Base-by-base conservation (phyloP, 352 stramenopile species). In the Pythium apleroticum region DNA sequence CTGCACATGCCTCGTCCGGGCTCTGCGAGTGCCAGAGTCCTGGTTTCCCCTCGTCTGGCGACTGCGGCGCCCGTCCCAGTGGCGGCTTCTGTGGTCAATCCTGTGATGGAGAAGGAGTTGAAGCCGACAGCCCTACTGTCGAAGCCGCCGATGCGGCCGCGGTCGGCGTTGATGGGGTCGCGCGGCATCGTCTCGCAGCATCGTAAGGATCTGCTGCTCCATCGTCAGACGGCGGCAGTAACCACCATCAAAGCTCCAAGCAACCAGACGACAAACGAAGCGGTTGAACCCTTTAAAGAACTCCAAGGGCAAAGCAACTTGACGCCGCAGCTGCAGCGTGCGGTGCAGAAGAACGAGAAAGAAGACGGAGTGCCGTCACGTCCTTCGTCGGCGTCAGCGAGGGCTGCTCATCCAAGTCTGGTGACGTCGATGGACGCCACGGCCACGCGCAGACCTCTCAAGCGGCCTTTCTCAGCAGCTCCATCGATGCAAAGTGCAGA, bases 1-100 rank as follows among this genome's bases (percentile, higher is more conserved):
- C 64, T 90, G 20, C 72, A 77, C 28, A 72, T 73, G 50, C 78
- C 81, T 27, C 69, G 76, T 46, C 75, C 78, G 14, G 73, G 75
- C 1, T 78, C 71, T 7, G 71, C 62, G 52, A 41, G 39, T 3
- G 6, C 48, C 3, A 22, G 43, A 22, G 20, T 17, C 43, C 43
- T 28, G 7, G 43, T 50, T 50, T 50, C 43, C 43, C 43, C 43
- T 22, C 43, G 43, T 22, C 19, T 37, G 14, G 25, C 49, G 49
- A 33, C 20, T 3, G 48, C 15, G 7, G 48, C 48, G 15, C 14
- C 25, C 6, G 19, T 30, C 17, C 33, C 30, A 10, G 3, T 37
- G 66, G 30, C 22, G 62, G 24, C 19, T 46, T 20, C 14, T 39
- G 49, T 49, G 19, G 25, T 8, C 2, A n/a, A 41, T 52, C 4